These are phyloP conservation scores for Calonectria leucothoes DNA, from an alignment of 2,329 filamentous ascomycete species.

Conservation along the genomic window DNA sequence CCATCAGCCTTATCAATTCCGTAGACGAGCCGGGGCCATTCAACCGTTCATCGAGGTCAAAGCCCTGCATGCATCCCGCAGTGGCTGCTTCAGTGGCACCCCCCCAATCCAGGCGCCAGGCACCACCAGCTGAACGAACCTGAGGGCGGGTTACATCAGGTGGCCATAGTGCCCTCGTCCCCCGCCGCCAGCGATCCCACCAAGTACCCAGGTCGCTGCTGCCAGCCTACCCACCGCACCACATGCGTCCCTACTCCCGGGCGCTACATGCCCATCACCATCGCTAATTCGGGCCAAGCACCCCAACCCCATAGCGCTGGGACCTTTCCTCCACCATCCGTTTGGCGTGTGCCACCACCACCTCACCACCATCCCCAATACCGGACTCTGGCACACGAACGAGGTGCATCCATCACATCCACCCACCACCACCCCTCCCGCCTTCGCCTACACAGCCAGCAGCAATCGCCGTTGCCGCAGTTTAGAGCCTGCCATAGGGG, in stretches of 20 bases:
- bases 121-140: slow-evolving; percentile 10
- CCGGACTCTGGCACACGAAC: not conserved
- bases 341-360: not conserved
- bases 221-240: not conserved
- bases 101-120: not conserved
- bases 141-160: slow-evolving; percentile 11
- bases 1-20: not conserved
- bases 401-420: not conserved
- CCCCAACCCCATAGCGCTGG: slow-evolving; percentile 8
- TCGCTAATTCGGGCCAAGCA: not conserved
- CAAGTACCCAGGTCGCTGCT: slow-evolving; percentile 1
- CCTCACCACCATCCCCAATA: not conserved
- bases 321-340: slow-evolving; percentile 5
- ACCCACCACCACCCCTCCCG: slow-evolving; percentile 8
- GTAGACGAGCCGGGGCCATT: not conserved
- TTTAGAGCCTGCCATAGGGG: not conserved
- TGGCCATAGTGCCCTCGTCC: slow-evolving; percentile 6
- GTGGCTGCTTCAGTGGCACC: slow-evolving; percentile 18
- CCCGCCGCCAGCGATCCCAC: slow-evolving; percentile 19
- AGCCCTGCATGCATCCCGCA: slow-evolving; percentile 16
- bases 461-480: not conserved
- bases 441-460: slow-evolving; percentile 6
- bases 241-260: not conserved
- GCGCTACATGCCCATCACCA: not conserved
- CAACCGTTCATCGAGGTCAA: slow-evolving; percentile 7